Evolutionary conservation across 2,329 filamentous ascomycete species (phyloP).

Genomic region (Aureobasidium sp.): DNA sequence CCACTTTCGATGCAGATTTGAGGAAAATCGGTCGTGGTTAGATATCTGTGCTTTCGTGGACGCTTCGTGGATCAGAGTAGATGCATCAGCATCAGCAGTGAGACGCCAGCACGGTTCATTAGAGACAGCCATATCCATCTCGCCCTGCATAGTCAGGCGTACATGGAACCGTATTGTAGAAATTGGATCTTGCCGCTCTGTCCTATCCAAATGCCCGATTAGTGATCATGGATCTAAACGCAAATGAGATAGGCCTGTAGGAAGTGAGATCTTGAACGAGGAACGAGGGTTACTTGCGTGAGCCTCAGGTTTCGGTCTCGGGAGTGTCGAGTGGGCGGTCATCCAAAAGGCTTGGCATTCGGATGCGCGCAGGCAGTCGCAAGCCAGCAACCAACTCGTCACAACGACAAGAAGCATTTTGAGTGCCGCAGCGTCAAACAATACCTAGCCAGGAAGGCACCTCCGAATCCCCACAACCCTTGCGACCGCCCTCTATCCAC

Average conservation of each 20-base stretch:
- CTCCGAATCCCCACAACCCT: too few relatives aligned
- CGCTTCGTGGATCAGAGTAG: background rate
- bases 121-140: background rate
- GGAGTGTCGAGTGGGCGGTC: background rate
- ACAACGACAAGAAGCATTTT: background rate
- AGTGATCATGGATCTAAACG: background rate
- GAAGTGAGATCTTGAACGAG: background rate
- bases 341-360: background rate
- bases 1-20: background rate
- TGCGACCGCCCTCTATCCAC: background rate
- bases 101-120: background rate
- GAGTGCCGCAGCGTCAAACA: background rate
- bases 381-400: background rate
- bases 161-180: background rate
- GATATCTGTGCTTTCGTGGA: background rate
- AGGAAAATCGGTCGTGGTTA: background rate
- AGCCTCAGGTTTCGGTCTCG: background rate
- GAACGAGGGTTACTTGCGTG: background rate
- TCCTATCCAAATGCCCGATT: background rate
- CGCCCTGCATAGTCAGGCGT: background rate
- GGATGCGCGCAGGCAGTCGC: background rate
- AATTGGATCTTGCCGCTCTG: too few relatives aligned
- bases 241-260: background rate
- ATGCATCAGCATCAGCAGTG: background rate
- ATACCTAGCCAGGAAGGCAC: background rate